phyloP scores from a whole-genome alignment of 2,329 filamentous ascomycete species.

The Aspergillus costaricaensis region DNA sequence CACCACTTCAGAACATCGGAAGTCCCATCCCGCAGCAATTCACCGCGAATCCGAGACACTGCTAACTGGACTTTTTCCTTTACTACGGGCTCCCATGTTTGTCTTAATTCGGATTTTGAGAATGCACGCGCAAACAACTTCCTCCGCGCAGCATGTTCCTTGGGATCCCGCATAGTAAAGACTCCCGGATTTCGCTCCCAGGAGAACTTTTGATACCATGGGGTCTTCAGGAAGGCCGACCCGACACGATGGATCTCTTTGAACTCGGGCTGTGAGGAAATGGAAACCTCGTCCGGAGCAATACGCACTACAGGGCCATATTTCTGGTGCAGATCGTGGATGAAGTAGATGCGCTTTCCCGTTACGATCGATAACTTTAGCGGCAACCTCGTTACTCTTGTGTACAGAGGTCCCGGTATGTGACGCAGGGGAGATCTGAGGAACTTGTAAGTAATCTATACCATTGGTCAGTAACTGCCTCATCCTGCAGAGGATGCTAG shows the following conservation, averaged over 20 bases:
- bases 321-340: conserved; percentile 24
- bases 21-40: neutral
- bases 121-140: conserved; percentile 46
- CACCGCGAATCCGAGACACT: conserved; percentile 44
- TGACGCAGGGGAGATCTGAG: conserved; percentile 6
- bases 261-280: conserved; percentile 38
- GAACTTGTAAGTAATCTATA: neutral
- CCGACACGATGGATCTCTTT: conserved; percentile 32
- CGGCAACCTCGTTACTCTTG: conserved; percentile 5
- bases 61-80: conserved; percentile 40
- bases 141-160: conserved; percentile 44
- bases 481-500: too few species aligned
- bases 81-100: conserved; percentile 38
- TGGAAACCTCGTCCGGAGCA: conserved; percentile 24
- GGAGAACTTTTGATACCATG: conserved; percentile 30
- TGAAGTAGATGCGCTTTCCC: conserved; percentile 17
- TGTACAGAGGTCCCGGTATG: conserved; percentile 10
- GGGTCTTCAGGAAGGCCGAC: conserved; percentile 28
- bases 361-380: conserved; percentile 13
- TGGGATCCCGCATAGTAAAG: conserved; percentile 43
- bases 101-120: conserved; percentile 16
- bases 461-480: neutral
- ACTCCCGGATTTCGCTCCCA: conserved; percentile 26
- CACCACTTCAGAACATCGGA: conserved; percentile 53
- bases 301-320: conserved; percentile 30